Conservation (phyloP, 164 flowering plant species). For the Tinospora cordifolia region DNA sequence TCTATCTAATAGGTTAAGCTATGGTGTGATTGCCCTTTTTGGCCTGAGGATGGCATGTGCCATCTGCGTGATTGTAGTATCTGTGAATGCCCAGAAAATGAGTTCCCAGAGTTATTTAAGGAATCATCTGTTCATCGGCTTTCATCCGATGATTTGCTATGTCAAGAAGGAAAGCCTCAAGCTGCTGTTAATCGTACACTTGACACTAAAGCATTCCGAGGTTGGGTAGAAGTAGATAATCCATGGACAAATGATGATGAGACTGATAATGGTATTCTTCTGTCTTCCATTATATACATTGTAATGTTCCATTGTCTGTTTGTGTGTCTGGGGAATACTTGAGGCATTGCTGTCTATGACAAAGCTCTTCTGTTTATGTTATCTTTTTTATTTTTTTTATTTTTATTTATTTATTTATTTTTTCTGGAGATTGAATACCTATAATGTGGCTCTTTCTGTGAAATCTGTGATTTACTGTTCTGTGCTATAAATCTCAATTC, state of each 20-base stretch:
- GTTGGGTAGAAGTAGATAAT: conserved; percentile 83
- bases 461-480: no score
- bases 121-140: conserved; percentile 39
- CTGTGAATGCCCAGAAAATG: conserved; percentile 93
- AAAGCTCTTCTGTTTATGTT: no score
- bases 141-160: conserved; percentile 53
- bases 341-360: no score
- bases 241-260: conserved; percentile 99
- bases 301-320: no score
- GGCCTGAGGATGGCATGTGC: conserved; percentile 99
- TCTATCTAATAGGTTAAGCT: conserved; percentile 52
- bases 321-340: no score
- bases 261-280: conserved; percentile 68
- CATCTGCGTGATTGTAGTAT: conserved; percentile 94
- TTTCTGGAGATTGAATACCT: no score
- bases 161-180: conserved; percentile 91
- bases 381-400: no score
- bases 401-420: no score
- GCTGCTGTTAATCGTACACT: conserved; percentile 88
- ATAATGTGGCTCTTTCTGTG: no score
- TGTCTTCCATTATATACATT: neutral
- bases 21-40: conserved; percentile 99
- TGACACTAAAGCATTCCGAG: conserved; percentile 77
- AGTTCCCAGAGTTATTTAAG: conserved; percentile 83
- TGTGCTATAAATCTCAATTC: no score